Base-by-base conservation (phyloP, 2,329 filamentous ascomycete genomes). In the Ophiosphaerella narmari region DNA sequence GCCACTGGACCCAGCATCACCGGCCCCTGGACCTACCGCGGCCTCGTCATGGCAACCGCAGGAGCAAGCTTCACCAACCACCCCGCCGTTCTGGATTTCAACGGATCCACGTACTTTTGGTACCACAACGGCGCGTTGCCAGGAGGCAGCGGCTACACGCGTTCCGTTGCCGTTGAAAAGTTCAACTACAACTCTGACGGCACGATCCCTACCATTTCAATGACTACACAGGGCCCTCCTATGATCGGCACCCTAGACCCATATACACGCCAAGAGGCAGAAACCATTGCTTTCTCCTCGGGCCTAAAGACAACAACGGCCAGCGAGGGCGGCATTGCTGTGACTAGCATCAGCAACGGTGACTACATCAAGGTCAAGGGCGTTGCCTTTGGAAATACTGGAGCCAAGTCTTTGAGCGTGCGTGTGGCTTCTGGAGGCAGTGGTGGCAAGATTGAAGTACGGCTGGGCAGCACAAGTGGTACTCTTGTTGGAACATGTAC, bases 41-140 rank as follows among this genome's bases (percentile, higher is more conserved):
- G 54, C 45, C 14, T 60, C 18, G 34, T 60, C 47, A 60, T 60
- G 54, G 46, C 57, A 6, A 50, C 47, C 13, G 39, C 52, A 26
- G 54, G 57, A 13, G 38, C 21, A 14, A 57, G 54, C 43, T 60
- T 60, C 46, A 60, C 54, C 5, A 60, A 60, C 32, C 57, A 60
- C 26, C 49, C 57, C 6, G 57, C 48, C 3, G 32, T 60, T 24
- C 33, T 55, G 26, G 54, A 60, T 36, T 60, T 48, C 48, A 53
- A 57, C 16, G 55, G 47, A 14, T 39, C 21, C 5, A 51, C 51
- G 18, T 57, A 57, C 43, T 60, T 60, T 41, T 60, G 57, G 46
- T 60, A 60, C 46, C 57, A 60, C 39, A 57, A 60, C 23, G 54
- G 54, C 37, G 57, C 54, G 5, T 43, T 60, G 13, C 52, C 57